phyloP scores from a whole-genome alignment of 257 asterid genomes.

The Knoxia roxburghii region DNA sequence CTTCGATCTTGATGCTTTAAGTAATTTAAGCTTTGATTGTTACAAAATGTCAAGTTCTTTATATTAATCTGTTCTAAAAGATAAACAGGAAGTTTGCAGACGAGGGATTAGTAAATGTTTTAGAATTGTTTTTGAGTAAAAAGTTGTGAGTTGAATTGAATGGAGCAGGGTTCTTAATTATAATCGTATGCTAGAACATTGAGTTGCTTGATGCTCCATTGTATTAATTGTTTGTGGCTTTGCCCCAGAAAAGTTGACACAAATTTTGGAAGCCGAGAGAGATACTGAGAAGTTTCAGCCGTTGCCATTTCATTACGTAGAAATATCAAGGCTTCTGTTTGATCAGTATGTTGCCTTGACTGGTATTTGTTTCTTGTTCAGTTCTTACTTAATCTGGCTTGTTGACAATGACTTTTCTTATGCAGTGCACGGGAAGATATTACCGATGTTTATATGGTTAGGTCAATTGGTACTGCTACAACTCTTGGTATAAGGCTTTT shows the following conservation, averaged over 20 bases:
- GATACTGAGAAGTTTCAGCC: conserved; percentile 82
- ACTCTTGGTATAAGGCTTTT: not conserved
- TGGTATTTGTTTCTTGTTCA: not conserved
- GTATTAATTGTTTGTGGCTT: conserved; percentile 20
- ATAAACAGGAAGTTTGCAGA: not conserved
- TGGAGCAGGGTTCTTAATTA: not conserved
- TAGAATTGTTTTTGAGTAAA: not conserved
- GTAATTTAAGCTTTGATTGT: not conserved
- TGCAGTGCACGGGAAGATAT: conserved; percentile 87
- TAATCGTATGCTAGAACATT: not conserved
- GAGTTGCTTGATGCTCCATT: not conserved
- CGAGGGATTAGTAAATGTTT: not conserved
- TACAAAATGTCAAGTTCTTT: not conserved
- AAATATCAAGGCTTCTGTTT: conserved; percentile 89
- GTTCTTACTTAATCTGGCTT: conserved; percentile 1
- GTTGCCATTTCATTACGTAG: conserved; percentile 92
- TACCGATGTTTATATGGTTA: conserved; percentile 79
- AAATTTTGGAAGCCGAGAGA: conserved; percentile 84
- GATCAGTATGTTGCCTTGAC: conserved; percentile 57
- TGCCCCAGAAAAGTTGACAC: conserved; percentile 59
- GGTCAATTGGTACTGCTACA: conserved; percentile 20
- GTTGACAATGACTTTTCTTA: conserved; percentile 19
- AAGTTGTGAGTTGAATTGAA: not conserved
- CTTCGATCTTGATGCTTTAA: not conserved
- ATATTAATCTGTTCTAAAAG: not conserved